Base-by-base conservation (phyloP, 1,139 yeast species). In the Taphrina populina region DNA sequence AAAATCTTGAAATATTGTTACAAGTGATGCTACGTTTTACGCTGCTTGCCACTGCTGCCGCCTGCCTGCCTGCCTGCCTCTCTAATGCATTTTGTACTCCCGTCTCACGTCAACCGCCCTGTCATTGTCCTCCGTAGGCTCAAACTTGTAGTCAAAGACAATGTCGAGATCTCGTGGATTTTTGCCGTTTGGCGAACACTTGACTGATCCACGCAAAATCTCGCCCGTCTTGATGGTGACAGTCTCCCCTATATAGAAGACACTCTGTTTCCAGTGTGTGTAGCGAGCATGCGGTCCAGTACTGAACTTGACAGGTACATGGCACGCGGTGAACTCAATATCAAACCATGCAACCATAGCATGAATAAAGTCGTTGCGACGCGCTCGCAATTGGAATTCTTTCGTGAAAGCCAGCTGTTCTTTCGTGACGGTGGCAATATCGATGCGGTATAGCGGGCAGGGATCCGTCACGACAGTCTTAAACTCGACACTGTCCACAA, bases 321-420 rank as follows among this genome's bases (percentile, higher is more conserved):
- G 70, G 58, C 72, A 65, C 40, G 67, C 67, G 58, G 88, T 86
- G 78, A 92, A 92, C 64, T 80, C 88, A 66, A 90, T 86, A 67
- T 92, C 98, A 69, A 90, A 92, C 96, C 97, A 92, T 21, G 90
- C 84, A 62, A 94, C 82, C 62, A 86, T 74, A 30, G 96, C 99
- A 66, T 88, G 96, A 61, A 94, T 80, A 64, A 78, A 74, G 65
- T 92, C 98, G 65, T 80, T 81, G 66, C 90, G 82, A 52, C 82
- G 79, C 49, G 95, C 92, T 62, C 77, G 79, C 52, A 92, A 72
- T 59, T 78, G 73, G 71, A 88, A 90, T 23, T 79, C 72, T 56
- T 78, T 75, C 63, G 78, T 74, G 73, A 88, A 92, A 1, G 88
- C 83, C 60, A 92, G 78, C 47, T 88, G 92, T 64, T 83, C 90